Evolutionary conservation across 2,329 filamentous ascomycete genomes (phyloP).

Genomic region (Pseudogymnoascus sp.): DNA sequence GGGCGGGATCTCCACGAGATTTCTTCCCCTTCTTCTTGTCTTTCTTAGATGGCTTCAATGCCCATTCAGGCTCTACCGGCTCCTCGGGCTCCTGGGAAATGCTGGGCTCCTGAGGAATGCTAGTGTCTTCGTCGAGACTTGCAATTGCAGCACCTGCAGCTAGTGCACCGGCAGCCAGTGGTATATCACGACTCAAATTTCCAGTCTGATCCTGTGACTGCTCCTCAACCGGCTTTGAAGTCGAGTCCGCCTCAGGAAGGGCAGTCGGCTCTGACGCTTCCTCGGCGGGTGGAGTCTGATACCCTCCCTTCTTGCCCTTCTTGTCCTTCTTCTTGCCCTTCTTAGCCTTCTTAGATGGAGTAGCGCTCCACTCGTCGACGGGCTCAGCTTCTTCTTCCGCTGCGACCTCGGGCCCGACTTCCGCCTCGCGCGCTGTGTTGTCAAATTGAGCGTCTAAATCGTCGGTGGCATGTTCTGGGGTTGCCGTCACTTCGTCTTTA

Average conservation of each 20-base stretch:
- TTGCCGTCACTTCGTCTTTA: neutral
- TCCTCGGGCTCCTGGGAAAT: slow-evolving; percentile 13
- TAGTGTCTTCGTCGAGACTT: neutral
- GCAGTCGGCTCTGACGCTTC: neutral
- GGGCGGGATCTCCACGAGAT: neutral
- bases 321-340: slow-evolving; percentile 30
- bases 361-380: neutral
- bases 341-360: slow-evolving; percentile 13
- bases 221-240: neutral
- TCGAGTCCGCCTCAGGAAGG: neutral
- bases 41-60: slow-evolving; percentile 5
- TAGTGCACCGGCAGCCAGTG: neutral
- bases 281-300: neutral
- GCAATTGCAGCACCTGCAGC: neutral
- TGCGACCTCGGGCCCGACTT: neutral
- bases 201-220: neutral
- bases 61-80: slow-evolving; percentile 12
- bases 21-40: slow-evolving; percentile 8
- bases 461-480: neutral
- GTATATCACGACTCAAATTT: slow-evolving; percentile 31
- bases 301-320: neutral
- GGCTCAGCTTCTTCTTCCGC: neutral
- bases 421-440: neutral
- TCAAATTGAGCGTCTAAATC: neutral
- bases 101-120: slow-evolving; percentile 12